Evolutionary conservation across 768 basidiomycete genomes (phyloP).

Genomic region (Kondoa subrosea): DNA sequence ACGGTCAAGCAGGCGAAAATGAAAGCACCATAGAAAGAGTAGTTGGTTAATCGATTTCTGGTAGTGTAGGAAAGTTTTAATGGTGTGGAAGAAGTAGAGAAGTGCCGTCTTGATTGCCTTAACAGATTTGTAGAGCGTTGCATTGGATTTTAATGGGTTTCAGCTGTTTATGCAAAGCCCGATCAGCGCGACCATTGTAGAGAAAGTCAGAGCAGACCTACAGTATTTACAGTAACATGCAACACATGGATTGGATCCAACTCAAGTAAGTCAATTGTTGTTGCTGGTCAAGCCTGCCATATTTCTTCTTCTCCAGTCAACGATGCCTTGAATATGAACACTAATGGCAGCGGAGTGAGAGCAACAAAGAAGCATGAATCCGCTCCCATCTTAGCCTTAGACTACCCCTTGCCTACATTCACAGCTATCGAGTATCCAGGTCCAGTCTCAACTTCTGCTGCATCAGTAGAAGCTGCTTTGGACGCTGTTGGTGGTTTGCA

Average conservation of each 20-base stretch:
- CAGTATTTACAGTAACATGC: no score
- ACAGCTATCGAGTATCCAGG: slow-evolving; percentile 84
- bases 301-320: no score
- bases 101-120: neutral
- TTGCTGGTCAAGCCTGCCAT: no score
- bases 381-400: neutral
- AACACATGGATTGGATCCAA: no score
- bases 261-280: no score
- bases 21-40: slow-evolving; percentile 4
- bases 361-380: no score
- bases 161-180: no score
- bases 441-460: slow-evolving; percentile 50
- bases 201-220: no score
- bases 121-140: neutral
- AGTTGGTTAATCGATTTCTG: neutral
- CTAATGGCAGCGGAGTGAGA: no score
- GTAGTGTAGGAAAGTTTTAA: neutral
- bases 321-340: no score
- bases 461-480: slow-evolving; percentile 31
- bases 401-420: slow-evolving; percentile 33
- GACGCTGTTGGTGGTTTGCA: slow-evolving; percentile 17
- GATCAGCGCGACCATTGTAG: no score
- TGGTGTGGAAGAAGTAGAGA: neutral
- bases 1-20: slow-evolving; percentile 2
- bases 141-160: no score